Evolutionary conservation across 2,329 filamentous ascomycete species (phyloP).

Genomic region (Pseudogymnoascus sp.): DNA sequence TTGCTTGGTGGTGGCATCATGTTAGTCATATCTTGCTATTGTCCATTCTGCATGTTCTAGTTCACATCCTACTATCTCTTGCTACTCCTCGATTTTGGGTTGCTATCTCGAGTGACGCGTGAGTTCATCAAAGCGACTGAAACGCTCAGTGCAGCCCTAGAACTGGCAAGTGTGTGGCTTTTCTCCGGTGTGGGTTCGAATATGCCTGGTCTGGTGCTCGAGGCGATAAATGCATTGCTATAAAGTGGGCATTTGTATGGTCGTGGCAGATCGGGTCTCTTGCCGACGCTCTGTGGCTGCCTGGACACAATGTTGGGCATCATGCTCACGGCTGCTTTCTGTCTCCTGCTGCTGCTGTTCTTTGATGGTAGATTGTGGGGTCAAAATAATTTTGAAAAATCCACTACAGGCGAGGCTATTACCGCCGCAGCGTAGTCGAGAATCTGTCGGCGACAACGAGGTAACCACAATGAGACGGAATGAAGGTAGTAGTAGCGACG

Average conservation of each 20-base stretch:
- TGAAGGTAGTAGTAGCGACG: too few relatives aligned
- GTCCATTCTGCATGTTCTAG: slow-evolving; percentile 38
- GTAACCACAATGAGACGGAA: too few relatives aligned
- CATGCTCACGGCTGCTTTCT: slow-evolving; percentile 40
- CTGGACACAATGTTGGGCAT: slow-evolving; percentile 26
- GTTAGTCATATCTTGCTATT: slow-evolving; percentile 42
- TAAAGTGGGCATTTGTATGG: slow-evolving; percentile 98
- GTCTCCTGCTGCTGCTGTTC: slow-evolving; percentile 28
- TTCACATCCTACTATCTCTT: slow-evolving; percentile 51
- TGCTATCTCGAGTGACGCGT: slow-evolving; percentile 94
- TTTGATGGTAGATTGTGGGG: slow-evolving; percentile 42
- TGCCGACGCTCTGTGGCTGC: slow-evolving; percentile 21
- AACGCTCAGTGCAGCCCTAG: slow-evolving; percentile 92
- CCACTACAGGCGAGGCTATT: slow-evolving; percentile 61
- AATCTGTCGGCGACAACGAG: neutral
- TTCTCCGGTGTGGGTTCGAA: too few relatives aligned
- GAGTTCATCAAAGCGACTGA: slow-evolving; percentile 91
- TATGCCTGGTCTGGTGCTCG: slow-evolving; percentile 89
- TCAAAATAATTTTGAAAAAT: slow-evolving; percentile 70
- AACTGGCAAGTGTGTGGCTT: slow-evolving; percentile 96
- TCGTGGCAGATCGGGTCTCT: slow-evolving; percentile 66
- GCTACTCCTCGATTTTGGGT: slow-evolving; percentile 88
- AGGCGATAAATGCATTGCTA: slow-evolving; percentile 96
- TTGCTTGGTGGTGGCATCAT: slow-evolving; percentile 78
- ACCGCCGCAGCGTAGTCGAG: slow-evolving; percentile 23